Percentiles rank a stretch among this genome's conserved stretches.
Conservation (phyloP, 805 yeast genomes). For the Spathaspora gorwiae region DNA sequence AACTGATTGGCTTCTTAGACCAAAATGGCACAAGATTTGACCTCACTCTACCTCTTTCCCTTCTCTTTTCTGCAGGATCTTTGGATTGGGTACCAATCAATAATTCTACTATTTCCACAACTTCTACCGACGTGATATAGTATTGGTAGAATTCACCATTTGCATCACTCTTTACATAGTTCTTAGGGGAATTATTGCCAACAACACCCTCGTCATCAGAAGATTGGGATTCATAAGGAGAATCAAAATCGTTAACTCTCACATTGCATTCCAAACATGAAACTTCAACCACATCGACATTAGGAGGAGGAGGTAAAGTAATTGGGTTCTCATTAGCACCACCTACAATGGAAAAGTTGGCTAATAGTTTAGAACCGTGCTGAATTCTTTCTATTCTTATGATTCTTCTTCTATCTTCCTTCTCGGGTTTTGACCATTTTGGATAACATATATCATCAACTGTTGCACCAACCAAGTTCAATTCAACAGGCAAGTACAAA, state of each 20-base stretch:
- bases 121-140: slow-evolving; percentile 65
- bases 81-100: slow-evolving; percentile 47
- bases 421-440: slow-evolving; percentile 45
- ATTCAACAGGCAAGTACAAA: slow-evolving; percentile 42
- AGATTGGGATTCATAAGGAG: slow-evolving; percentile 20
- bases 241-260: slow-evolving; percentile 18
- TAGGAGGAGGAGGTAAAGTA: slow-evolving; percentile 33
- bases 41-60: slow-evolving; percentile 63
- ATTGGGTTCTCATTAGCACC: slow-evolving; percentile 46
- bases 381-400: slow-evolving; percentile 55
- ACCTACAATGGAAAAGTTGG: slow-evolving; percentile 49
- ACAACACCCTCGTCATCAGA: slow-evolving; percentile 22
- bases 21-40: slow-evolving; percentile 65
- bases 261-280: slow-evolving; percentile 50
- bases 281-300: slow-evolving; percentile 52
- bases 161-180: slow-evolving; percentile 13
- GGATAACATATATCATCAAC: slow-evolving; percentile 48
- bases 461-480: slow-evolving; percentile 43
- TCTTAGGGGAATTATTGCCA: slow-evolving; percentile 10
- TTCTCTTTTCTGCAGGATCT: slow-evolving; percentile 49
- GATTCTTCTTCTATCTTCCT: slow-evolving; percentile 49
- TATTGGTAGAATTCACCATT: slow-evolving; percentile 28
- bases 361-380: slow-evolving; percentile 41
- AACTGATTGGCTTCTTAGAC: slow-evolving; percentile 55
- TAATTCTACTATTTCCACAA: slow-evolving; percentile 59